Evolutionary conservation across 2,329 filamentous ascomycete species (phyloP), one percentile per base, ranked within the genome.

Genomic region (Colletotrichum shisoi): DNA sequence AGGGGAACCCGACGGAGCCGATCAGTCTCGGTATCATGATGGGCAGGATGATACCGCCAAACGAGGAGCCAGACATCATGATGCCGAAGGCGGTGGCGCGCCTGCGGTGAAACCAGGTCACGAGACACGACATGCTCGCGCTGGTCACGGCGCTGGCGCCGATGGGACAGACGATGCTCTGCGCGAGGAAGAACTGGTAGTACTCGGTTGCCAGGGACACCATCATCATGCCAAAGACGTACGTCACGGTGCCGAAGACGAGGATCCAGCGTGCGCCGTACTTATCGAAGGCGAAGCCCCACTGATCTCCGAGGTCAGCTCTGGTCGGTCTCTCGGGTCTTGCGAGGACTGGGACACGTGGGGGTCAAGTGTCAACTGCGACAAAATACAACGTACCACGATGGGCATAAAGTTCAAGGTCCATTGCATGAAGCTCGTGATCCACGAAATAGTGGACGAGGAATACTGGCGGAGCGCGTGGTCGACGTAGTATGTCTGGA

Each of bases 161-260:
- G 17, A 81, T 70, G 13, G 78, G 71, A 9, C 76, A 73, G 65
- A 81, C 77, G 46, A 82, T 71, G 67, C 76, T 74, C 67, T 82
- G 81, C 0, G 80, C 70, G n/a, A 82, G 78, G 68, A 82, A 77
- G 71, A 82, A 75, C 49, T 82, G 79, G 69, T 81, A 82, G 73
- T 82, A 82, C 46, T 78, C 63, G 3, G 69, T 74, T 3, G 77
- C 76, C 7, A 90, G 76, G 8, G 83, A 85, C 0, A 83, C 80
- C 86, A 90, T 89, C 86, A 90, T 89, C 19, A 90, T 76, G 34
- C 86, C 84, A 53, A 90, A 84, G 67, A 90, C 80, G 73, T 88
- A 85, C 65, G 84, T 74, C 66, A 88, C 72, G 7, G 82, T 82
- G 21, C 87, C 87, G 56, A 76, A 70, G n/a, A 83, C 64, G 13